Base-by-base conservation (phyloP, 495 filamentous ascomycete genomes). In the Pseudomonodictys pantanalensis region DNA sequence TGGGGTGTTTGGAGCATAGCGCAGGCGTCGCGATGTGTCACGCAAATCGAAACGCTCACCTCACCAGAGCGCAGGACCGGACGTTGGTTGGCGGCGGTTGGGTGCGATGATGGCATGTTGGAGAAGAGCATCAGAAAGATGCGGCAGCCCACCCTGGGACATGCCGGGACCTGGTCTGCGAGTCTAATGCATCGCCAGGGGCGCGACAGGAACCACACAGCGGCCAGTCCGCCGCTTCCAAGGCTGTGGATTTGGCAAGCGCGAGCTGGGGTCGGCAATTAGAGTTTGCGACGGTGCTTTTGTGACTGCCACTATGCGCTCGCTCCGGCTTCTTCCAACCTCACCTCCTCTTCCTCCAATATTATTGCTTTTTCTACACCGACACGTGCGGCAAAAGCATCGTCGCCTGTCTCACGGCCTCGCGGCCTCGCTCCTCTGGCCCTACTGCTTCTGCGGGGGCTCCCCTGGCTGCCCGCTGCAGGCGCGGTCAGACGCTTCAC, bases 251-350 rank as follows among this genome's bases (percentile, higher is more conserved):
- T 56, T 65, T 42, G 62, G 55, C 42, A 56, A 46, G 35, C 28
- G 56, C 47, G 17, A 15, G 42, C 60, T 58, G 47, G 48, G 62
- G 56, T 65, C 51, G 56, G 45, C 52, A 61, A 56, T 64, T 65
- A 65, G 59, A 50, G 62, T 65, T 65, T 65, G 48, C 39, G 58
- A 12, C 9, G 17, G 5, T 61, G 49, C 50, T 55, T 55, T 61
- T 61, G 39, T 26, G 8, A 30, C 42, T 49, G 38, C 38, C 5
- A 5, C 38, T n/a, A n/a, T n/a, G 42, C 50, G 38, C 49, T 29
- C 49, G 48, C 48, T 25, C 48, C 48, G 46, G 57, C 22, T 22
- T 43, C 44, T 28, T 3, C 43, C 43, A 41, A 32, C 23, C 39
- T 59, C 56, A 1, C 24, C 15, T 48, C 23, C 22, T 28, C 20